phyloP scores from a whole-genome alignment of 352 stramenopile species.

The Phytopythium kandeliae region DNA sequence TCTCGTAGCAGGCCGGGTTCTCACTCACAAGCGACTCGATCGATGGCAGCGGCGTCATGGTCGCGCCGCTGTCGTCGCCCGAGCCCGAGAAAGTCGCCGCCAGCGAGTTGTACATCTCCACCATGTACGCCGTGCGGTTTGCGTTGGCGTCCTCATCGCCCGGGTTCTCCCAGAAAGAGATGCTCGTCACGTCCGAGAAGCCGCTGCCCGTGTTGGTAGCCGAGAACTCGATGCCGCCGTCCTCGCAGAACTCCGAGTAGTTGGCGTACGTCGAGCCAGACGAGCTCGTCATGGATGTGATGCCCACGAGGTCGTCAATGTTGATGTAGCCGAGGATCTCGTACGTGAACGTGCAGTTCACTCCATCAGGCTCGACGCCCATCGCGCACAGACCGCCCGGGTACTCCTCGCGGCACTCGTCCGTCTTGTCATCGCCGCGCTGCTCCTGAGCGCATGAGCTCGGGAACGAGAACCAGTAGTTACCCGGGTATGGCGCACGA shows the following conservation, averaged over 20 bases:
- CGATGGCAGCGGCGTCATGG: constrained; percentile 43
- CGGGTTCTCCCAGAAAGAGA: constrained; percentile 66
- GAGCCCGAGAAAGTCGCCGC: constrained; percentile 15
- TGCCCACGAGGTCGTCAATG: constrained; percentile 58
- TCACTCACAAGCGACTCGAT: constrained; percentile 24
- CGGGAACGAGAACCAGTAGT: constrained; percentile 72
- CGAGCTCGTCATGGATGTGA: constrained; percentile 32
- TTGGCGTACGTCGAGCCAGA: constrained; percentile 18
- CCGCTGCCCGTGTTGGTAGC: constrained; percentile 29
- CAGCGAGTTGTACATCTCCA: constrained; percentile 53
- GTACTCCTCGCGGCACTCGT: constrained; percentile 28
- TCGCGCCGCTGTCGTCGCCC: constrained; percentile 20
- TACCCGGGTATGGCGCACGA: constrained; percentile 52
- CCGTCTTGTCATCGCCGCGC: constrained; percentile 37
- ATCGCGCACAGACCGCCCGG: constrained; percentile 38
- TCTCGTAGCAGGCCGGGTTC: constrained; percentile 73
- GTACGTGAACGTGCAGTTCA: constrained; percentile 53
- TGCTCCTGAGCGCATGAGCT: constrained; percentile 41
- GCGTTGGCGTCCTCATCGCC: constrained; percentile 33
- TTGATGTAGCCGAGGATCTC: constrained; percentile 51
- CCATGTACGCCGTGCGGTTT: constrained; percentile 30
- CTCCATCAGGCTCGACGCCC: constrained; percentile 32
- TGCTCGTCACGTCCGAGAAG: constrained; percentile 31
- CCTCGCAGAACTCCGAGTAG: constrained; percentile 45
- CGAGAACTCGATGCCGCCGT: constrained; percentile 40